Conservation (phyloP, 768 basidiomycete species). For the Coprinopsis marcescibilis region DNA sequence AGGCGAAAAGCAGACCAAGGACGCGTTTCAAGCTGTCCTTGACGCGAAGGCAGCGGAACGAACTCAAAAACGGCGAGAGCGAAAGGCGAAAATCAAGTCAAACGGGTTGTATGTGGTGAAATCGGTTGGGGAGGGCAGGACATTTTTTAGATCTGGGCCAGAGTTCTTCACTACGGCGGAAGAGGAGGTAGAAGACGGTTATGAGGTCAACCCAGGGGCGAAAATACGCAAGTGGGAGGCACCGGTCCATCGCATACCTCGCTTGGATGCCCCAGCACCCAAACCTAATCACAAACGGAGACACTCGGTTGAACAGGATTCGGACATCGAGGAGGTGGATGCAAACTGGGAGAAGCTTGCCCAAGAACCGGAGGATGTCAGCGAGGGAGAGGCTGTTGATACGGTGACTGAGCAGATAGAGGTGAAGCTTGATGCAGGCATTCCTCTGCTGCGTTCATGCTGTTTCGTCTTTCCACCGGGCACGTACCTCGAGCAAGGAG, state of each 20-base stretch:
- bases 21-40: conserved; percentile 1
- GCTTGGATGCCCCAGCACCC: not conserved
- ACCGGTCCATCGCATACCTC: not conserved
- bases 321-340: not conserved
- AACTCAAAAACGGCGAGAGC: conserved; percentile 24
- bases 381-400: conserved; percentile 2
- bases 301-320: not conserved
- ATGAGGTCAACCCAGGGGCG: conserved; percentile 2
- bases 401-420: conserved; percentile 17
- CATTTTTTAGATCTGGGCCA: conserved; percentile 32
- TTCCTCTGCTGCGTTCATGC: conserved; percentile 47
- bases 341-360: not conserved
- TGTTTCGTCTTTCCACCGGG: conserved; percentile 40
- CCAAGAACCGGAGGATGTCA: conserved; percentile 3
- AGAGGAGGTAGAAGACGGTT: conserved; percentile 33
- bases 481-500: conserved; percentile 56
- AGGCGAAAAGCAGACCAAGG: too few relatives aligned
- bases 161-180: conserved; percentile 33
- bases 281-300: not conserved
- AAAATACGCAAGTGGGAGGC: conserved; percentile 9
- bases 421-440: conserved; percentile 45
- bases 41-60: conserved; percentile 20
- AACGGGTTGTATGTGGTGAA: conserved; percentile 33
- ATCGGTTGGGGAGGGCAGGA: conserved; percentile 28
- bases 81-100: conserved; percentile 21